These are phyloP conservation scores for Clavariopsis aquatica DNA, from an alignment of 495 filamentous ascomycete species.

Conservation along the genomic window DNA sequence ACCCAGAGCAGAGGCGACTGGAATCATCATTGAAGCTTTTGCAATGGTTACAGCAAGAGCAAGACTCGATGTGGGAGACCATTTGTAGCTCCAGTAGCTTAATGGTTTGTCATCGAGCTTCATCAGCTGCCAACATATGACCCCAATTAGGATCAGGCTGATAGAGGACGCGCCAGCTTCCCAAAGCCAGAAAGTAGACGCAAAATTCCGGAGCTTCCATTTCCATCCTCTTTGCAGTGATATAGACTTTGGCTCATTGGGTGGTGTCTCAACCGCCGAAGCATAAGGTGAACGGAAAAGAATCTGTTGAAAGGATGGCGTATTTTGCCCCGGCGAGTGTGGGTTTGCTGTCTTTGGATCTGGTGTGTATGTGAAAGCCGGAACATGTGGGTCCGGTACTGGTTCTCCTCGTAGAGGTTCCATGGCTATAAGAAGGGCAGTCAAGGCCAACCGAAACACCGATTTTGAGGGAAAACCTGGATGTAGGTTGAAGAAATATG, in stretches of 20 bases:
- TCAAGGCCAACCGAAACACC: background rate
- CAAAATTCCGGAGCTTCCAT: constrained; percentile 1
- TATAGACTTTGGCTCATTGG: background rate
- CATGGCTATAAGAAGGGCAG: background rate
- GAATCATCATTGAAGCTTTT: constrained; percentile 5
- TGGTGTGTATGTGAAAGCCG: too few species aligned
- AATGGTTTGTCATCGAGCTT: background rate
- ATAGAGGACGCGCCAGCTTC: background rate
- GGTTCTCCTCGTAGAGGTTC: background rate
- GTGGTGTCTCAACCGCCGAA: background rate
- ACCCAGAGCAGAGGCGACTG: constrained; percentile 1
- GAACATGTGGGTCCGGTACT: too few species aligned
- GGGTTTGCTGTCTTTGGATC: too few species aligned
- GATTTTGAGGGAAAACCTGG: background rate
- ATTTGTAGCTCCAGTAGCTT: background rate
- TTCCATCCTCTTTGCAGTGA: background rate
- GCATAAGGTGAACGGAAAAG: background rate
- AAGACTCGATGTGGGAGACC: constrained; percentile 1
- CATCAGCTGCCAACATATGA: constrained; percentile 2
- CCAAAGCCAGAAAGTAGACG: constrained; percentile 2
- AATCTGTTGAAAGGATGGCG: background rate
- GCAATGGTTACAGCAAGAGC: constrained; percentile 3
- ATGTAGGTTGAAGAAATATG: background rate
- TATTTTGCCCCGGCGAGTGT: background rate
- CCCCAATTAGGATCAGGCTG: background rate